These are phyloP conservation scores for Leccinum truebloodii DNA, from an alignment of 768 basidiomycete species.

Conservation along the genomic window DNA sequence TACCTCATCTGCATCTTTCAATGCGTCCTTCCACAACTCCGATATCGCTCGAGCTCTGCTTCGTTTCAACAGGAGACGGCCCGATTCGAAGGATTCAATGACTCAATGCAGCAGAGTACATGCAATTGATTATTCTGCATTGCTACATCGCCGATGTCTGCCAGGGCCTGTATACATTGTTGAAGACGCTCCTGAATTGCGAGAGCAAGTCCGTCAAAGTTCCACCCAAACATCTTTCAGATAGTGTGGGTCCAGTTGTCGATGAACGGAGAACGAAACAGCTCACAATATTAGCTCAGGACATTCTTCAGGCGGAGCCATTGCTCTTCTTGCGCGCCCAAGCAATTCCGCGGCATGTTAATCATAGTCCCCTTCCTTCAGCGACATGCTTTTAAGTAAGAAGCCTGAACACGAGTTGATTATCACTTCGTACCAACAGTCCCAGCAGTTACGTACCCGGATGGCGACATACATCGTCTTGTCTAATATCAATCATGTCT, in stretches of 20 bases:
- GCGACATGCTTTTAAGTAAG: not conserved
- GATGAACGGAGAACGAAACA: too few species aligned
- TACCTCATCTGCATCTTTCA: conserved; percentile 18
- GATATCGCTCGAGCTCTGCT: conserved; percentile 1
- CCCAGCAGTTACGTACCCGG: not conserved
- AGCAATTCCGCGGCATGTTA: conserved; percentile 1
- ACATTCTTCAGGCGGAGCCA: not conserved
- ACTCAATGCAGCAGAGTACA: conserved; percentile 8
- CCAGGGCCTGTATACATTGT: not conserved
- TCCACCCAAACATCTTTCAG: conserved; percentile 15
- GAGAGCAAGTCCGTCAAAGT: conserved; percentile 8
- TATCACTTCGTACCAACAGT: not conserved
- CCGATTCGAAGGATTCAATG: not conserved
- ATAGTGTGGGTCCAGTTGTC: not conserved
- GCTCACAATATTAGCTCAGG: conserved; percentile 10
- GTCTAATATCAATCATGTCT: conserved; percentile 1
- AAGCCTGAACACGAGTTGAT: conserved; percentile 4
- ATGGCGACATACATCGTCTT: not conserved
- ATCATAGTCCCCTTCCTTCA: not conserved
- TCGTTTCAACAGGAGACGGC: conserved; percentile 8
- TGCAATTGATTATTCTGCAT: not conserved
- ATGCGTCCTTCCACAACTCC: conserved; percentile 8
- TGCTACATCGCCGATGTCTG: conserved; percentile 3
- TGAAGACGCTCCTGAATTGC: not conserved
- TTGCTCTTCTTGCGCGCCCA: not conserved